phyloP scores from a whole-genome alignment of 805 yeast species.

The Metschnikowia bowlesiae region DNA sequence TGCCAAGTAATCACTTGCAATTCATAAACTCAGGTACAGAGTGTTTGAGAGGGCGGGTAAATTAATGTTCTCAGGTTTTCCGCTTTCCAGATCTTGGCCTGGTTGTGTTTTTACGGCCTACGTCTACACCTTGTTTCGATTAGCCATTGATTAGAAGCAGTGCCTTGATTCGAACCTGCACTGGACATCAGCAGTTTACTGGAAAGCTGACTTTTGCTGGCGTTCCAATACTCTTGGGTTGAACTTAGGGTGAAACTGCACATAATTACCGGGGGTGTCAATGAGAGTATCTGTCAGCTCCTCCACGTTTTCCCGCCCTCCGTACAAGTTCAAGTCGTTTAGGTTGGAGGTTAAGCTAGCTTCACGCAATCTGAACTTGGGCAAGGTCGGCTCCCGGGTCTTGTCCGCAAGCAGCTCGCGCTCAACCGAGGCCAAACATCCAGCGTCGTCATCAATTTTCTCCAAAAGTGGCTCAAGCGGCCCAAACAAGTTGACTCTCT shows the following conservation, averaged over 20 bases:
- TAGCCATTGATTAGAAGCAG: too few species aligned
- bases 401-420: not conserved
- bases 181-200: not conserved
- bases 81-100: too few species aligned
- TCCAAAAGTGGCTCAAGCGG: not conserved
- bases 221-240: not conserved
- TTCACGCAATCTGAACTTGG: not conserved
- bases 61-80: too few species aligned
- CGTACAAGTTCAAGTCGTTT: not conserved
- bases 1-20: too few species aligned
- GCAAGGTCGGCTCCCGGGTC: too few species aligned
- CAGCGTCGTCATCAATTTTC: not conserved
- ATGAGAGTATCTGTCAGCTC: conserved; percentile 3
- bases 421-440: not conserved
- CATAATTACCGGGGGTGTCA: not conserved
- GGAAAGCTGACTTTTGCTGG: not conserved
- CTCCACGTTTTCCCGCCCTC: not conserved
- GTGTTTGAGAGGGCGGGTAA: too few species aligned
- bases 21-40: too few species aligned
- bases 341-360: not conserved
- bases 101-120: too few species aligned
- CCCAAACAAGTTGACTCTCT: not conserved
- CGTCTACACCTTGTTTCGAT: too few species aligned
- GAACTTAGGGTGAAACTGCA: not conserved
- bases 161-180: too few species aligned